phyloP scores from a whole-genome alignment of 1,284 basidiomycete genomes.

The Tilletia horrida region DNA sequence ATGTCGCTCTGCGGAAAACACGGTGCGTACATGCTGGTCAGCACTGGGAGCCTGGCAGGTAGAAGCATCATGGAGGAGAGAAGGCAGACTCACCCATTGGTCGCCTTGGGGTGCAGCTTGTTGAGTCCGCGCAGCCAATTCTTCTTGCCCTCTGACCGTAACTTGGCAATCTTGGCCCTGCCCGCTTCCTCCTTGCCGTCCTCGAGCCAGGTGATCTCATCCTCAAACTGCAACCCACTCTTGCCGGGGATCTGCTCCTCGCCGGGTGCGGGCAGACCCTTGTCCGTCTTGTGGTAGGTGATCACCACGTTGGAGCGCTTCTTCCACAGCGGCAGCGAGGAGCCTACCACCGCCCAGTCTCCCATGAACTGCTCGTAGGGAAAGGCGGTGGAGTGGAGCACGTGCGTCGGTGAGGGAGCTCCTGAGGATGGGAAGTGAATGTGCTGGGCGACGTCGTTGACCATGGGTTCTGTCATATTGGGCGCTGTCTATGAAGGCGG shows the following conservation, averaged over 20 bases:
- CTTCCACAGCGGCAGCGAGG: constrained; percentile 61
- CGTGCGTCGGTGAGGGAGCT: constrained; percentile 24
- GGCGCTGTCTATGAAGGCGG: not conserved
- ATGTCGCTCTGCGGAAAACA: constrained; percentile 55
- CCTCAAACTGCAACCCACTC: constrained; percentile 26
- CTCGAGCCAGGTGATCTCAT: constrained; percentile 52
- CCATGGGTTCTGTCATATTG: not conserved
- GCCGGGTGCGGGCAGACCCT: constrained; percentile 1
- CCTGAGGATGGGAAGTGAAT: constrained; percentile 17
- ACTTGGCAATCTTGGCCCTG: constrained; percentile 46
- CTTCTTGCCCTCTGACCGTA: constrained; percentile 41
- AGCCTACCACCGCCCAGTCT: constrained; percentile 59
- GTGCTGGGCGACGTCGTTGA: constrained; percentile 7
- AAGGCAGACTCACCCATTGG: not conserved
- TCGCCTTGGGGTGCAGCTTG: constrained; percentile 35
- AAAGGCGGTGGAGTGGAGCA: constrained; percentile 44
- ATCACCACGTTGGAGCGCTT: constrained; percentile 58
- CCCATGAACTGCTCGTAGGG: constrained; percentile 59
- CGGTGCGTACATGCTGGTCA: constrained; percentile 21
- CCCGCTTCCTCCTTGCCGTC: constrained; percentile 57
- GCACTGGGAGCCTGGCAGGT: not conserved
- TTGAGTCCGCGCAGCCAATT: constrained; percentile 57
- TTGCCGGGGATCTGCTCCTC: constrained; percentile 19
- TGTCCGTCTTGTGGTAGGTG: constrained; percentile 57
- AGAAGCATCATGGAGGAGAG: not conserved